Conservation (phyloP, 768 basidiomycete species). For the Lactifluus rugatus region DNA sequence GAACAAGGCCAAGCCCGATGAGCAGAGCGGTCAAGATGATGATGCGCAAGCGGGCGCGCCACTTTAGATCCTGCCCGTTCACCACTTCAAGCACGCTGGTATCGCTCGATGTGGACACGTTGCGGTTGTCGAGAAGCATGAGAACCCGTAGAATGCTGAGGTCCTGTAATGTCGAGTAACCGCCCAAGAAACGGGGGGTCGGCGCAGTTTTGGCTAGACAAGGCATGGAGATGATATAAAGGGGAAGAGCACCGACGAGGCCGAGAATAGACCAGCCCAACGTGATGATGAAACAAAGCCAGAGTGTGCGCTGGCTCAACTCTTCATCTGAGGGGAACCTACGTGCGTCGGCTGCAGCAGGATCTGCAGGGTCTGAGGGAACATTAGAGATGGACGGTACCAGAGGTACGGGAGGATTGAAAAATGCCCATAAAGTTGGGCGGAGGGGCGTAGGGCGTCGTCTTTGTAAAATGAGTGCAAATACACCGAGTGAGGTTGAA, state of each 20-base stretch:
- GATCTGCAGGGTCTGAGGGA: slow-evolving; percentile 45
- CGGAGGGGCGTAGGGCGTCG: slow-evolving; percentile 55
- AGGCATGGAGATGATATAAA: slow-evolving; percentile 60
- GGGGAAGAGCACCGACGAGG: slow-evolving; percentile 59
- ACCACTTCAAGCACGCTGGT: slow-evolving; percentile 31
- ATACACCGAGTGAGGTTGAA: background rate
- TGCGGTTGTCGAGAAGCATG: slow-evolving; percentile 42
- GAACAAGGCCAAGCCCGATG: slow-evolving; percentile 51
- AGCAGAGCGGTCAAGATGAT: slow-evolving; percentile 59
- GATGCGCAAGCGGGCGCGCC: slow-evolving; percentile 47
- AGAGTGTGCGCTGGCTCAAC: slow-evolving; percentile 60
- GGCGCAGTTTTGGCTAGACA: slow-evolving; percentile 50
- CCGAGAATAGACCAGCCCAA: slow-evolving; percentile 61
- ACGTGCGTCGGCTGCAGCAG: slow-evolving; percentile 39
- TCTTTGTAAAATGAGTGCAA: slow-evolving; percentile 29
- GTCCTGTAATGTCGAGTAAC: slow-evolving; percentile 61
- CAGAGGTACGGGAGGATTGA: slow-evolving; percentile 60
- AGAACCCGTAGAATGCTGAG: slow-evolving; percentile 70
- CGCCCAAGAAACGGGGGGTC: slow-evolving; percentile 40
- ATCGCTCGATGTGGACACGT: slow-evolving; percentile 26
- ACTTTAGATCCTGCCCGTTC: slow-evolving; percentile 29
- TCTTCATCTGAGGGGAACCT: slow-evolving; percentile 69
- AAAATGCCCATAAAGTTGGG: slow-evolving; percentile 52
- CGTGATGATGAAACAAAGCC: slow-evolving; percentile 53
- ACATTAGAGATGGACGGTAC: slow-evolving; percentile 50